These are phyloP conservation scores for Westerdykella aurantiaca DNA, from an alignment of 2,329 filamentous ascomycete genomes.

Conservation along the genomic window DNA sequence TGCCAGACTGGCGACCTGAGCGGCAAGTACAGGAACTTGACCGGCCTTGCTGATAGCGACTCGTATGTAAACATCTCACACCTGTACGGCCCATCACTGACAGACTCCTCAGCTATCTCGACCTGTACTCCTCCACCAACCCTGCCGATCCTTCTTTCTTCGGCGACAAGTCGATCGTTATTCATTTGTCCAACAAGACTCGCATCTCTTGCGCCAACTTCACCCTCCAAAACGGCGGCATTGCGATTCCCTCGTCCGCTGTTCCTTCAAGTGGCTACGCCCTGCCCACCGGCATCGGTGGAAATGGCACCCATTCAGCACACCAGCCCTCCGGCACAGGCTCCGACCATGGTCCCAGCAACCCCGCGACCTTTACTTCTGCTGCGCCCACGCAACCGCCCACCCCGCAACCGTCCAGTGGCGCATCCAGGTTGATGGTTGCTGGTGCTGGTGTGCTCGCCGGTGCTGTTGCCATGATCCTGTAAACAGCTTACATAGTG, in stretches of 20 bases:
- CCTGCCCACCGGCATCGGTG: conserved; percentile 8
- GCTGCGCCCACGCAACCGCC: conserved; percentile 9
- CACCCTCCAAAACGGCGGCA: conserved; percentile 50
- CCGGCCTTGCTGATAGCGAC: conserved; percentile 21
- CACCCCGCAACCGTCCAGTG: conserved; percentile 13
- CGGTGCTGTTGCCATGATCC: conserved; percentile 19
- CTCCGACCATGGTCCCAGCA: conserved; percentile 2
- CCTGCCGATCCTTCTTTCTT: conserved; percentile 44
- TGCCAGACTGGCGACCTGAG: conserved; percentile 44
- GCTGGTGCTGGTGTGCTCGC: conserved; percentile 18
- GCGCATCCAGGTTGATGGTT: conserved; percentile 13
- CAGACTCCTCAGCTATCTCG: conserved; percentile 37
- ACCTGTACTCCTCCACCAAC: conserved; percentile 46
- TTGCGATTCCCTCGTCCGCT: conserved; percentile 5
- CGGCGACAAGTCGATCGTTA: conserved; percentile 50
- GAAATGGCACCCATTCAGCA: conserved; percentile 10
- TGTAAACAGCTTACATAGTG: conserved; percentile 13
- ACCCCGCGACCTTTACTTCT: conserved; percentile 11
- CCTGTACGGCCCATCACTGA: conserved; percentile 1
- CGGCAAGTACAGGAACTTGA: conserved; percentile 42
- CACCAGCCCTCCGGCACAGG: conserved; percentile 10
- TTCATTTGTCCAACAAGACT: conserved; percentile 50
- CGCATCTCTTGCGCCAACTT: conserved; percentile 56
- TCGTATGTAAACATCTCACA: conserved; percentile 40
- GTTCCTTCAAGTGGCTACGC: conserved; percentile 12